Evolutionary conservation across 106 monocot species (phyloP).

Genomic region (Xerophyta viscosa): DNA sequence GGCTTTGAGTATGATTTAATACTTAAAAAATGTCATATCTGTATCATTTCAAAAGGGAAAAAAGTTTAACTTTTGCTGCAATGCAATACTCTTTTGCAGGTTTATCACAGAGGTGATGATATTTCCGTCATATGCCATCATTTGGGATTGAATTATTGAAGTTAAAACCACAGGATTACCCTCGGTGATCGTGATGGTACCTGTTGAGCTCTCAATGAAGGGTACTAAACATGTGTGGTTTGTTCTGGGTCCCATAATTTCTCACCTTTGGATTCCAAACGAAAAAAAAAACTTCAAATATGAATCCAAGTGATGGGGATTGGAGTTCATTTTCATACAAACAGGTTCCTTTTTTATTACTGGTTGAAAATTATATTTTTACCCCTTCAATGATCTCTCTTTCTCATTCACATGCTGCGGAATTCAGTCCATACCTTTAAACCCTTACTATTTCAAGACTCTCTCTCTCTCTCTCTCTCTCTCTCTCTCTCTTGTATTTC

Average conservation of each 20-base stretch:
- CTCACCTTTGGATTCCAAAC: background rate
- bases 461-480: too few relatives aligned
- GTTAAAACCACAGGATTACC: background rate
- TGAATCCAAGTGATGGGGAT: background rate
- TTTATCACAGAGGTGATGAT: conserved; percentile 5
- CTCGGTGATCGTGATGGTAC: background rate
- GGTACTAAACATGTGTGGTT: background rate
- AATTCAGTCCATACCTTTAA: conserved; percentile 21
- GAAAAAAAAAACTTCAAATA: background rate
- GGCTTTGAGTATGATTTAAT: background rate
- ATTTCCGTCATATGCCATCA: conserved; percentile 6
- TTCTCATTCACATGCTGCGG: conserved; percentile 21
- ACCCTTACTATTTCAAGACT: too few relatives aligned
- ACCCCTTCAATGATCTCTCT: conserved; percentile 18
- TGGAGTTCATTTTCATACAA: background rate
- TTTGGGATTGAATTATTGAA: background rate
- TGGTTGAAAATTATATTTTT: too few relatives aligned
- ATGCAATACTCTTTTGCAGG: conserved; percentile 1
- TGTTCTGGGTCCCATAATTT: background rate
- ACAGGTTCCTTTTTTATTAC: background rate
- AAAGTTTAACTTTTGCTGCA: background rate
- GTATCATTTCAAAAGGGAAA: background rate
- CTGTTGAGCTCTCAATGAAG: too few relatives aligned
- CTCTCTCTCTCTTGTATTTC: too few relatives aligned
- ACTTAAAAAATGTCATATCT: background rate